phyloP scores from a whole-genome alignment of 352 stramenopile genomes.

The Pseudoperonospora humuli region DNA sequence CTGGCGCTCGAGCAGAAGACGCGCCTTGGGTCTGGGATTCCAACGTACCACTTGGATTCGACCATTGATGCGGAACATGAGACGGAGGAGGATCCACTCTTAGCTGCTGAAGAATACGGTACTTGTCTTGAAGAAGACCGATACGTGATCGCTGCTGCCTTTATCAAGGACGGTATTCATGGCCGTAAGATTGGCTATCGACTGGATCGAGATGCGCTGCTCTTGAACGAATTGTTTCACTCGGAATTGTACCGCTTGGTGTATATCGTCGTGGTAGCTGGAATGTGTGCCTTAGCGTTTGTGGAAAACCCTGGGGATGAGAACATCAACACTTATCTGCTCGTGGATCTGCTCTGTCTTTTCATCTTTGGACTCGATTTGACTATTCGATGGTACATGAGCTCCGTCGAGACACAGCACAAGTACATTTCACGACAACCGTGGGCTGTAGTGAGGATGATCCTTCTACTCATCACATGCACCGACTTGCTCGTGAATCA shows the following conservation, averaged over 20 bases:
- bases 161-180: conserved; percentile 76
- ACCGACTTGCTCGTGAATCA: conserved; percentile 44
- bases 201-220: conserved; percentile 55
- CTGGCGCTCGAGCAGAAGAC: conserved; percentile 35
- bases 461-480: conserved; percentile 47
- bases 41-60: conserved; percentile 33
- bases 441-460: conserved; percentile 61
- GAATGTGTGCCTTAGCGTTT: conserved; percentile 64
- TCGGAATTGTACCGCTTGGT: conserved; percentile 57
- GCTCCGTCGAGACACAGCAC: conserved; percentile 66
- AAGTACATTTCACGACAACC: conserved; percentile 70
- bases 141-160: conserved; percentile 66
- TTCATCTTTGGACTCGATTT: conserved; percentile 56
- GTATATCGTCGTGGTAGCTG: conserved; percentile 60
- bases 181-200: conserved; percentile 80
- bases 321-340: conserved; percentile 42
- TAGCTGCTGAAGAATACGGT: conserved; percentile 22
- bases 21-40: conserved; percentile 25
- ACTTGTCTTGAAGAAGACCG: conserved; percentile 47
- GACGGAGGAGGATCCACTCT: conserved; percentile 22
- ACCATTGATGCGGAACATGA: conserved; percentile 7
- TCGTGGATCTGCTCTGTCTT: conserved; percentile 60
- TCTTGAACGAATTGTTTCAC: conserved; percentile 70
- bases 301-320: conserved; percentile 45
- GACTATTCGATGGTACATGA: conserved; percentile 77